These are phyloP conservation scores for Jacaranda mimosifolia DNA, from an alignment of 257 asterid genomes.

Conservation along the genomic window DNA sequence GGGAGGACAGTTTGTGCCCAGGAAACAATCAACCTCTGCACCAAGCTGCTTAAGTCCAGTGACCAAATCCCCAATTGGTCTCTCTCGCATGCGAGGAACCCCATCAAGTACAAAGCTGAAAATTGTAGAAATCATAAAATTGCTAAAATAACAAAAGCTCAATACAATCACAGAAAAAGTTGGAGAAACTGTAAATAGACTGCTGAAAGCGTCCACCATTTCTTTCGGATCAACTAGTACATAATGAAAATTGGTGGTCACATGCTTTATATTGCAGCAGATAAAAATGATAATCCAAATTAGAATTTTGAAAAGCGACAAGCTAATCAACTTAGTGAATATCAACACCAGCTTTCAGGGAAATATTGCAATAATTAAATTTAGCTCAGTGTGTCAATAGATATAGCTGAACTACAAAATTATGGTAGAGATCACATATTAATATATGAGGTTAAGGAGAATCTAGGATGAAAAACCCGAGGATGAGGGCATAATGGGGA, in stretches of 20 bases:
- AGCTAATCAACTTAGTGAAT: too few species aligned
- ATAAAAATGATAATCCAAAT: not conserved
- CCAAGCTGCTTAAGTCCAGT: conserved; percentile 97
- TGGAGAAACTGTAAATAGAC: too few species aligned
- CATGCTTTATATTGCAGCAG: too few species aligned
- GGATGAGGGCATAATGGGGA: not conserved
- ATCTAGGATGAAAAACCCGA: not conserved
- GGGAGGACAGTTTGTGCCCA: conserved; percentile 94
- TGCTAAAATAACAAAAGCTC: not conserved
- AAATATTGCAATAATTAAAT: too few species aligned
- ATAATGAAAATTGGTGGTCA: not conserved
- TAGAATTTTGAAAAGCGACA: conserved; percentile 31
- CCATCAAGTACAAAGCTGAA: conserved; percentile 96
- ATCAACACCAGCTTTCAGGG: too few species aligned
- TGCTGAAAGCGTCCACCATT: too few species aligned
- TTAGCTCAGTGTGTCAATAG: too few species aligned
- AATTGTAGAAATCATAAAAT: conserved; percentile 31
- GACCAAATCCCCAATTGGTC: conserved; percentile 96
- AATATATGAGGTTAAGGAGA: not conserved
- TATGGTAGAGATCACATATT: not conserved
- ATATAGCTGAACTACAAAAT: too few species aligned
- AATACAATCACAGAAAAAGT: not conserved
- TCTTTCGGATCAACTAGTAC: not conserved
- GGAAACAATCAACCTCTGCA: conserved; percentile 83
- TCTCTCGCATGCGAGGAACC: conserved; percentile 99